Conservation (phyloP, 257 asterid genomes). For the Rehmannia glutinosa region DNA sequence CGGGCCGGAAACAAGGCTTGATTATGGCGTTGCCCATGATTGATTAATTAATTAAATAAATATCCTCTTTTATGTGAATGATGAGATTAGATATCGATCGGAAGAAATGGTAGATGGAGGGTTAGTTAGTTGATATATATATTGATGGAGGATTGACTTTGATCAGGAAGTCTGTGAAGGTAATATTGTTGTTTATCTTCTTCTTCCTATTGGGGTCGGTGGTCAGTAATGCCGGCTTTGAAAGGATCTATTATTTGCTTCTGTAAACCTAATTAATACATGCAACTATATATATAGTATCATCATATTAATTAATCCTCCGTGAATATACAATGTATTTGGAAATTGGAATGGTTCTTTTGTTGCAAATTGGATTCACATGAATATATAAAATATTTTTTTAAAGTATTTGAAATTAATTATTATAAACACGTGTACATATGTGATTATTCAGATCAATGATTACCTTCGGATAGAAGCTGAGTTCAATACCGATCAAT, state of each 20-base stretch:
- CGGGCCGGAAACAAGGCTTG: slow-evolving; percentile 27
- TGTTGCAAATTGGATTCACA: too few relatives aligned
- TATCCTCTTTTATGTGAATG: not conserved
- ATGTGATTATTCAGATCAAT: too few relatives aligned
- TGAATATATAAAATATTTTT: too few relatives aligned
- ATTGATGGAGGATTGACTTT: slow-evolving; percentile 25
- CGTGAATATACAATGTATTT: too few relatives aligned
- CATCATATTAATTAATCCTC: too few relatives aligned
- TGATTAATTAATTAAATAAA: too few relatives aligned
- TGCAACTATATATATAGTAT: not conserved
- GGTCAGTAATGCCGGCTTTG: slow-evolving; percentile 55
- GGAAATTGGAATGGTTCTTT: too few relatives aligned
- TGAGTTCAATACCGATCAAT: too few relatives aligned
- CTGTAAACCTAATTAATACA: not conserved
- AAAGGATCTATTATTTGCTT: slow-evolving; percentile 9
- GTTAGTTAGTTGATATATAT: not conserved
- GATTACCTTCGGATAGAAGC: too few relatives aligned
- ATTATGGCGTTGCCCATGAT: slow-evolving; percentile 43
- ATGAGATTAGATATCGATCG: not conserved
- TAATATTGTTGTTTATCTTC: not conserved
- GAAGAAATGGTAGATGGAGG: not conserved
- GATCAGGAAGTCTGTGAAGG: slow-evolving; percentile 11
- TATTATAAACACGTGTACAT: too few relatives aligned
- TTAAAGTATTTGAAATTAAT: too few relatives aligned
- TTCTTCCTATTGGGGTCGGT: slow-evolving; percentile 7